phyloP scores from a whole-genome alignment of 139 green algal genomes.

The Chlamydomonas incerta region DNA sequence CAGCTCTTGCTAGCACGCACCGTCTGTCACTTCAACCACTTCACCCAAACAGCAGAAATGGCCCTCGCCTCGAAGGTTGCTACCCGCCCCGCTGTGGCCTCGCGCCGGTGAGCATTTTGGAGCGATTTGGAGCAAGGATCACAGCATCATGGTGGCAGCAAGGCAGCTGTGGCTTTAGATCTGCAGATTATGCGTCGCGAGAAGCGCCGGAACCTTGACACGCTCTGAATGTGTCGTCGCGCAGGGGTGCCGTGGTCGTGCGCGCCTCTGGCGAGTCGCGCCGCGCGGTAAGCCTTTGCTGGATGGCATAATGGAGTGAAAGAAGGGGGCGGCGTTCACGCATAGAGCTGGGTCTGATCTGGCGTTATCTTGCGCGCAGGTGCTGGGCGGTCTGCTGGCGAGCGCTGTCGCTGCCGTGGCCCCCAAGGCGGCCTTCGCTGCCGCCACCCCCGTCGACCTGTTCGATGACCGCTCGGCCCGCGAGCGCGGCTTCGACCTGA shows the following conservation, averaged over 20 bases:
- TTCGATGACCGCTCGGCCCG: slow-evolving; percentile 81
- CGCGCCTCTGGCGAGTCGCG: slow-evolving; percentile 67
- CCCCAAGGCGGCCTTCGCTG: slow-evolving; percentile 52
- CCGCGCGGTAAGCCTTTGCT: slow-evolving; percentile 61
- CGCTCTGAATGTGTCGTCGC: background rate
- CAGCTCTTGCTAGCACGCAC: no score
- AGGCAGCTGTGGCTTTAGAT: background rate
- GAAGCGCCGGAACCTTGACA: background rate
- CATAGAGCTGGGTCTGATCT: no score
- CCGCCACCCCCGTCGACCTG: slow-evolving; percentile 79
- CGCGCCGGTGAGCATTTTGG: slow-evolving; percentile 3
- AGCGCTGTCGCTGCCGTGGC: slow-evolving; percentile 64
- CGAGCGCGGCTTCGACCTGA: slow-evolving; percentile 85
- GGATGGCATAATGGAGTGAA: no score
- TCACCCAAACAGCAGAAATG: slow-evolving; percentile 5
- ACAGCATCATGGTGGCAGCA: background rate
- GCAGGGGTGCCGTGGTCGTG: slow-evolving; percentile 63
- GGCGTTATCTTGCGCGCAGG: slow-evolving; percentile 44
- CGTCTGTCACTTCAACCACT: no score
- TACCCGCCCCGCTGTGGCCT: background rate
- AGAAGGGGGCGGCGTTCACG: no score
- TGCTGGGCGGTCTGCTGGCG: slow-evolving; percentile 80
- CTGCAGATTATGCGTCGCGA: background rate
- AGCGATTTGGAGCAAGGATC: no score
- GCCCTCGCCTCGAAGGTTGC: slow-evolving; percentile 42